These are phyloP conservation scores for Leishmania martiniquensis DNA, from an alignment of 208 protist species.

Conservation along the genomic window DNA sequence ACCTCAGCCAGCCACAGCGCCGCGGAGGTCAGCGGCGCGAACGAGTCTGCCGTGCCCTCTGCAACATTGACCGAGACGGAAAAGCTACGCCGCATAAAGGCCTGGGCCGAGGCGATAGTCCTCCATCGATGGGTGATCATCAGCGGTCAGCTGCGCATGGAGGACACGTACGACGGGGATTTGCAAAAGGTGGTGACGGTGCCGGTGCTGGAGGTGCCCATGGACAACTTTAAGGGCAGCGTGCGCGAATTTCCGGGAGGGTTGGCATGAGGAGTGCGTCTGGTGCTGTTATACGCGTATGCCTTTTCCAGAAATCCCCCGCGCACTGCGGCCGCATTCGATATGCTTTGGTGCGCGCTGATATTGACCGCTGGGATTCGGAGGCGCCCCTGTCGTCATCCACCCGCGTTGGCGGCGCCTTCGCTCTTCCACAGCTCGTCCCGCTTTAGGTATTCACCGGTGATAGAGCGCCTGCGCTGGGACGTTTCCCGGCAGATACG, in stretches of 20 bases:
- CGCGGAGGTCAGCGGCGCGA: neutral
- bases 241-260: constrained; percentile 1
- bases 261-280: neutral
- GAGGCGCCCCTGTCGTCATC: neutral
- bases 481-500: neutral
- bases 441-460: neutral
- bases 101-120: constrained; percentile 20
- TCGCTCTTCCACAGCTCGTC: neutral
- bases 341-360: neutral
- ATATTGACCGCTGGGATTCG: neutral
- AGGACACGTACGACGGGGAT: constrained; percentile 50
- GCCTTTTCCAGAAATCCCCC: neutral
- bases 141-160: constrained; percentile 55
- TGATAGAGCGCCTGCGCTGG: neutral
- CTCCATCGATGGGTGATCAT: constrained; percentile 41
- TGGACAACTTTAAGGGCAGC: constrained; percentile 24
- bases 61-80: neutral
- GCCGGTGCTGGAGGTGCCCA: constrained; percentile 43
- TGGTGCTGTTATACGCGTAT: neutral
- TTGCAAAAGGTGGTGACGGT: constrained; percentile 43
- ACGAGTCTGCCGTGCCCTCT: neutral
- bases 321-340: neutral
- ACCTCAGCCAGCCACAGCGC: neutral
- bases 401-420: neutral
- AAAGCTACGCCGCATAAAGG: constrained; percentile 22